phyloP scores from a whole-genome alignment of 495 filamentous ascomycete species.

The Xylaria cubensis region DNA sequence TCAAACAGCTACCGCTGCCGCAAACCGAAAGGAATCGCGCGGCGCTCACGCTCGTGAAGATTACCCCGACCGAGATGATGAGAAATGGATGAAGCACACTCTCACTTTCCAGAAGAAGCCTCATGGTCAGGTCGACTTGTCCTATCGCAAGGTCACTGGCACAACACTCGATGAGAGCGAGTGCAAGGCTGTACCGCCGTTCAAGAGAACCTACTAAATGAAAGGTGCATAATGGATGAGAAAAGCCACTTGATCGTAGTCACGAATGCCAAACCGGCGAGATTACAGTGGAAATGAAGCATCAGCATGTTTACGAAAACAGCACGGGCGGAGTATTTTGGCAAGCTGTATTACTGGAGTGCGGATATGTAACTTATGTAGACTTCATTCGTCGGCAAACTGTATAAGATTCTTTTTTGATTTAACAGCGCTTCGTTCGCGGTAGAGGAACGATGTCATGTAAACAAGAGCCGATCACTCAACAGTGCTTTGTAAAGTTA shows the following conservation, averaged over 20 bases:
- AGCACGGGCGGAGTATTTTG: slow-evolving; percentile 24
- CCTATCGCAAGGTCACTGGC: slow-evolving; percentile 77
- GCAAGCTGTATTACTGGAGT: slow-evolving; percentile 22
- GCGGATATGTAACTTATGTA: slow-evolving; percentile 39
- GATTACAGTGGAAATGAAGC: slow-evolving; percentile 9
- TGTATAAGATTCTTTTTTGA: slow-evolving; percentile 36
- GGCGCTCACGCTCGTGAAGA: slow-evolving; percentile 96
- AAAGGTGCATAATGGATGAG: neutral
- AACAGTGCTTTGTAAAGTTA: neutral
- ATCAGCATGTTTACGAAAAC: slow-evolving; percentile 24
- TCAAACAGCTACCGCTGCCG: slow-evolving; percentile 87
- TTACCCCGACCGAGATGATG: slow-evolving; percentile 89
- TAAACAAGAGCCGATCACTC: neutral
- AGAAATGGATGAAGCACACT: slow-evolving; percentile 99
- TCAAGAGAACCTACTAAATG: slow-evolving; percentile 81
- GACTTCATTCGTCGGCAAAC: slow-evolving; percentile 30
- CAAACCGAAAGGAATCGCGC: slow-evolving; percentile 90
- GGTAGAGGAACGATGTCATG: neutral
- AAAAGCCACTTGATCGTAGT: neutral
- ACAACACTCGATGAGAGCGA: slow-evolving; percentile 86
- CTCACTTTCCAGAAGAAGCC: slow-evolving; percentile 90
- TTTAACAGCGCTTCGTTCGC: neutral
- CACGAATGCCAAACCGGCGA: slow-evolving; percentile 8
- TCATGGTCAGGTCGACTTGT: slow-evolving; percentile 77
- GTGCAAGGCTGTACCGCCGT: slow-evolving; percentile 86